These are phyloP conservation scores for Candida nanaspora DNA, from an alignment of 805 yeast genomes.

Conservation along the genomic window DNA sequence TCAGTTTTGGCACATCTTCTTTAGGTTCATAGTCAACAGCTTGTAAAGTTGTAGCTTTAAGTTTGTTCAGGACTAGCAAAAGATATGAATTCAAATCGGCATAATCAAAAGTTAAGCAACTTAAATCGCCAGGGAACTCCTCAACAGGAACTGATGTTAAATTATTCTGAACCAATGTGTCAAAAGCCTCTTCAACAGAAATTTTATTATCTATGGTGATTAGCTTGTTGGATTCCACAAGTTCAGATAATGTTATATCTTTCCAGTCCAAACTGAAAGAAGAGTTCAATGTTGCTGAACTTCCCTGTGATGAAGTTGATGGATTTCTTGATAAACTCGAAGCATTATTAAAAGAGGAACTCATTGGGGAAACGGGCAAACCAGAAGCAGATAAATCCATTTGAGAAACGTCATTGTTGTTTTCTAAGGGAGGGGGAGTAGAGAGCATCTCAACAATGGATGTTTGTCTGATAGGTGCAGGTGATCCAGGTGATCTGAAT, in stretches of 20 bases:
- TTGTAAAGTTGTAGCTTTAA: constrained; percentile 31
- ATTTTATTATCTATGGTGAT: constrained; percentile 57
- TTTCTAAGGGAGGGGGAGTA: constrained; percentile 63
- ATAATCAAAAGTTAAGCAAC: constrained; percentile 85
- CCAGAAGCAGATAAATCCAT: constrained; percentile 7
- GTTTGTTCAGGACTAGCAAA: constrained; percentile 73
- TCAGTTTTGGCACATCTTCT: constrained; percentile 33
- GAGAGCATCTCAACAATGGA: constrained; percentile 71
- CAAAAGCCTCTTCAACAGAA: constrained; percentile 86
- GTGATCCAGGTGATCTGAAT: constrained; percentile 30
- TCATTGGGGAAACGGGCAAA: constrained; percentile 2
- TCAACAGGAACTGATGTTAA: constrained; percentile 85
- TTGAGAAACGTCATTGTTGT: constrained; percentile 5
- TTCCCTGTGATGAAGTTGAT: constrained; percentile 24
- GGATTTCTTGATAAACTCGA: constrained; percentile 28
- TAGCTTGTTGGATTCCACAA: constrained; percentile 74
- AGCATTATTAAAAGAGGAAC: background rate
- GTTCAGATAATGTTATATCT: constrained; percentile 59
- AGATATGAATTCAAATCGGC: constrained; percentile 84
- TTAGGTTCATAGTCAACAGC: constrained; percentile 25
- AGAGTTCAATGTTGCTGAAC: constrained; percentile 7
- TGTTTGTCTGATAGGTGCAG: constrained; percentile 40
- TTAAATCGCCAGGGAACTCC: constrained; percentile 44
- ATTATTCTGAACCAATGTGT: constrained; percentile 60
- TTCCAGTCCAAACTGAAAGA: constrained; percentile 53